phyloP scores from a whole-genome alignment of 108 stramenopile species.

The Parmales sp. region DNA sequence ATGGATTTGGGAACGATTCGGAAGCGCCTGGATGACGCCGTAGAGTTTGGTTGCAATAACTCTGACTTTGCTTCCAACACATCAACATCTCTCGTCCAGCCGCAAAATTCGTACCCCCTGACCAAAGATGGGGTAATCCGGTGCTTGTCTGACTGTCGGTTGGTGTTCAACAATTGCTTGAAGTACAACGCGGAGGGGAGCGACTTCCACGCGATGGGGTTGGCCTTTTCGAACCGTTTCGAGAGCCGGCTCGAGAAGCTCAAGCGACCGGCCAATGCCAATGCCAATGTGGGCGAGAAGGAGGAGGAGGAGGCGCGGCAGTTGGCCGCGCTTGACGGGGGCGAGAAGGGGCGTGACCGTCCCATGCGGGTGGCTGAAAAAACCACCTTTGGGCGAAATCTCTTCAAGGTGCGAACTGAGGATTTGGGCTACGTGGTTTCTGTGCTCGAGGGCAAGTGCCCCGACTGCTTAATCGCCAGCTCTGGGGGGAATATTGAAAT shows the following conservation, averaged over 20 bases:
- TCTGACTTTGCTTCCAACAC: too few relatives aligned
- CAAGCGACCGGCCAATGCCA: too few relatives aligned
- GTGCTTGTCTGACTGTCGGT: too few relatives aligned
- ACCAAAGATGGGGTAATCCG: too few relatives aligned
- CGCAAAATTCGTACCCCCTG: too few relatives aligned
- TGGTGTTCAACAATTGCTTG: too few relatives aligned
- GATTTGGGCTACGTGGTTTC: background rate
- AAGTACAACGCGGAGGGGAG: background rate
- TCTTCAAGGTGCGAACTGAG: background rate
- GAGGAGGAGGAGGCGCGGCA: background rate
- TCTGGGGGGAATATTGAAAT: background rate
- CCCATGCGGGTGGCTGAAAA: background rate
- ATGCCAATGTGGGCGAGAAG: background rate
- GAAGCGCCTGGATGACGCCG: too few relatives aligned
- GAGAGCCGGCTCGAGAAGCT: background rate
- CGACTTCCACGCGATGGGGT: background rate
- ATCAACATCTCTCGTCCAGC: too few relatives aligned
- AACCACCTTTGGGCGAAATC: background rate
- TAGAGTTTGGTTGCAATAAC: too few relatives aligned
- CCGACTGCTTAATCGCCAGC: background rate
- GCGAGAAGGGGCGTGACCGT: background rate
- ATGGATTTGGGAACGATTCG: too few relatives aligned
- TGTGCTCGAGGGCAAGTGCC: background rate
- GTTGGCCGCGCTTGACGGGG: background rate
- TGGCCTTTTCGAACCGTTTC: background rate